Base-by-base conservation (phyloP, 1,284 basidiomycete genomes). In the Cryptococcus floricola region DNA sequence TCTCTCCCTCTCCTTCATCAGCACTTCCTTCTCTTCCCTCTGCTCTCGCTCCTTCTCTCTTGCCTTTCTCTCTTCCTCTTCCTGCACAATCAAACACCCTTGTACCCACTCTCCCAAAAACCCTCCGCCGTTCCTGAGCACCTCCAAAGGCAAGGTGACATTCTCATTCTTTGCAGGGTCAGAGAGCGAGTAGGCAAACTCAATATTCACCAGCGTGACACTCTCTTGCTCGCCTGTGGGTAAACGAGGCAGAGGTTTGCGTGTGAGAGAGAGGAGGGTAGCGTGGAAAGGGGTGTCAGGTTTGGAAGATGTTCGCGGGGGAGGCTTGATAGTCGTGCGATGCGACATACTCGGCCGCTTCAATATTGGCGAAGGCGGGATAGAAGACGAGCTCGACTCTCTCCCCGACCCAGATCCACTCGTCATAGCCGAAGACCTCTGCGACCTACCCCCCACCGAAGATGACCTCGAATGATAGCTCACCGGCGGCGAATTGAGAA, bases 111-210 rank as follows among this genome's bases (percentile, higher is more conserved):
- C 59, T 5, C 62, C 23, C 5, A 68, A 51, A 7, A 49, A 39
- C 1, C 51, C 56, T 2, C 66, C 68, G 1, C 57, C 59, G 10
- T 58, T 54, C 19, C 53, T 58, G 5, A 70, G 53, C 19, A 62
- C 53, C 19, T 68, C 62, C 8, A 65, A 46, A 4, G 66, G 63
- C 10, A 70, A 43, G 1, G 59, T 66, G n/a, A 70, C 59, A 3
- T 52, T 48, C 41, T 59, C 58, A 18, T 66, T 68, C 44, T 60
- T 60, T n/a, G 64, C 64, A 18, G 54, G 57, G 1, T 61, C 54
- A 28, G 62, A 59, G 28, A 66, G 60, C 16, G 57, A 63, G 56
- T 61, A 70, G 6, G 60, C 60, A 48, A 68, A 70, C 43, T 65
- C 62, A 1, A 70, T 57, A 1, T 56, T 68, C 37, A 70, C 52